phyloP scores from a whole-genome alignment of 1,284 basidiomycete species.

The Dichomitus squalens region DNA sequence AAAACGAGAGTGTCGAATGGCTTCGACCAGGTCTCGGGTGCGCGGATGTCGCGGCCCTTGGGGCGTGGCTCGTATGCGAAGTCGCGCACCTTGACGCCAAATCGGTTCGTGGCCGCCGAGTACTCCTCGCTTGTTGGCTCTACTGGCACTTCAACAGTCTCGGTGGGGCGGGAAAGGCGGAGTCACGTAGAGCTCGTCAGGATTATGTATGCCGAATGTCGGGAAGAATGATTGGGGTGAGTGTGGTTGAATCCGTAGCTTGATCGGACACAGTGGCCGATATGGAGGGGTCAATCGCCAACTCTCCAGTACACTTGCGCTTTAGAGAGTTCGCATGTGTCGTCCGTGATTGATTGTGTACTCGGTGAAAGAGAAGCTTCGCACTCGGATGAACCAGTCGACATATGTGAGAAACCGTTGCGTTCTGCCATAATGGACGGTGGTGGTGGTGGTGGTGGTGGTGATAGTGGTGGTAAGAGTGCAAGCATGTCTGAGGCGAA shows the following conservation, averaged over 20 bases:
- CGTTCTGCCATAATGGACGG: no score
- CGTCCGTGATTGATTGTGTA: no score
- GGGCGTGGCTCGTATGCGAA: constrained; percentile 39
- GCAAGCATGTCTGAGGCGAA: no score
- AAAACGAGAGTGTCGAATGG: constrained; percentile 24
- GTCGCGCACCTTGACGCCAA: constrained; percentile 55
- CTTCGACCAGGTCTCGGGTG: constrained; percentile 27
- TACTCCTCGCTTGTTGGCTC: constrained; percentile 27
- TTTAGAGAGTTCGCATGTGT: no score
- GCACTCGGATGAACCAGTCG: no score
- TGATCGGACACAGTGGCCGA: not conserved
- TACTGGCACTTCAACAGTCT: constrained; percentile 35
- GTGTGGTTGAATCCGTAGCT: not conserved
- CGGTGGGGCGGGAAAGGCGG: constrained; percentile 41
- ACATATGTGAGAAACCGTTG: no score
- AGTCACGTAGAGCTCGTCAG: constrained; percentile 2
- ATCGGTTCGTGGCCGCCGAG: constrained; percentile 34
- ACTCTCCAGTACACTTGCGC: constrained; percentile 20
- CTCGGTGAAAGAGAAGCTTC: no score
- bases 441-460: no score
- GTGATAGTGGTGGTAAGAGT: no score
- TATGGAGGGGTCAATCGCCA: constrained; percentile 3
- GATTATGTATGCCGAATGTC: constrained; percentile 5
- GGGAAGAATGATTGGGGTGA: constrained; percentile 15
- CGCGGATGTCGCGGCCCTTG: constrained; percentile 11